Evolutionary conservation across 192 early-diverging fungal species (phyloP).

Genomic region (Entomortierella lignicola): DNA sequence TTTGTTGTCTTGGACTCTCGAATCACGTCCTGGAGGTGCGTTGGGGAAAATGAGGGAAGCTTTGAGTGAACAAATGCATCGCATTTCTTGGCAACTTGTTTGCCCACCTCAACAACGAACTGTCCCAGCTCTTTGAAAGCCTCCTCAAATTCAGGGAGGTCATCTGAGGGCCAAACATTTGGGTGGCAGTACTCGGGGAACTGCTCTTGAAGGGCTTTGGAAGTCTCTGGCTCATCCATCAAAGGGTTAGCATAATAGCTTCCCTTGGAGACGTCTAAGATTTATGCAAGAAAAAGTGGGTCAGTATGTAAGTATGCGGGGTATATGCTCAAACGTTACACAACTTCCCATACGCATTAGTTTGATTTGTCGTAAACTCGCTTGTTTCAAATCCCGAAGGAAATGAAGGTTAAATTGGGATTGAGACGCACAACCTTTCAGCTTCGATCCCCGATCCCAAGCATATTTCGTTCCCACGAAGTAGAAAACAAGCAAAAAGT

Average conservation of each 20-base stretch:
- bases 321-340: conserved; percentile 9
- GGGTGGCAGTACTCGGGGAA: conserved; percentile 65
- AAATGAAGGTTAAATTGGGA: not conserved
- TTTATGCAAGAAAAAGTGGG: conserved; percentile 35
- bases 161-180: conserved; percentile 70
- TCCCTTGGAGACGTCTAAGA: conserved; percentile 64
- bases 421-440: not conserved
- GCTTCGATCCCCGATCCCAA: not conserved
- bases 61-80: conserved; percentile 65
- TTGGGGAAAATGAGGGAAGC: conserved; percentile 53
- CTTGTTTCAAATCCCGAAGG: not conserved
- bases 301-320: conserved; percentile 28
- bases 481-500: too few relatives aligned
- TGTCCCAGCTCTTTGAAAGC: conserved; percentile 69
- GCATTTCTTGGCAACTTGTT: conserved; percentile 64
- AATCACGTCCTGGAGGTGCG: conserved; percentile 66
- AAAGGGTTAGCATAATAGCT: conserved; percentile 72
- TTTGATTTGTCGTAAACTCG: not conserved
- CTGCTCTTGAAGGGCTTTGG: conserved; percentile 47
- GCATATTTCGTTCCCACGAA: not conserved
- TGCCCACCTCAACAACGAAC: conserved; percentile 67
- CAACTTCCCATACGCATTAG: not conserved
- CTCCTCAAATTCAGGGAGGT: conserved; percentile 62
- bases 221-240: conserved; percentile 53
- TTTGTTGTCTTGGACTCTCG: conserved; percentile 64